These are phyloP conservation scores for Bacterosira constricta DNA, from an alignment of 108 stramenopile genomes.

Conservation along the genomic window DNA sequence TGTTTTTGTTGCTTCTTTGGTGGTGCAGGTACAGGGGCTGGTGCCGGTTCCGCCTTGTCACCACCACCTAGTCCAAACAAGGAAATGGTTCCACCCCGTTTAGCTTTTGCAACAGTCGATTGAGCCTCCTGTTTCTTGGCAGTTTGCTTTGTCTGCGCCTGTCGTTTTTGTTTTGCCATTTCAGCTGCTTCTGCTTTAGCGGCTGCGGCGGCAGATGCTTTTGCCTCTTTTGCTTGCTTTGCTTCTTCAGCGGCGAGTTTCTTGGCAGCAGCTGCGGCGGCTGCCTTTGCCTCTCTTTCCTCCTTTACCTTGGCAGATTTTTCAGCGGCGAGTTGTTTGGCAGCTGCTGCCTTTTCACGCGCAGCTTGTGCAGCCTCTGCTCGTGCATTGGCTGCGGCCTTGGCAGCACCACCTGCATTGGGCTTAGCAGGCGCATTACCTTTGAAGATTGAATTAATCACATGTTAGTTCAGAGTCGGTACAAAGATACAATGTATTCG, in stretches of 20 bases:
- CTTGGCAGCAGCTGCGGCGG: slow-evolving; percentile 12
- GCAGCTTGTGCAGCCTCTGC: neutral
- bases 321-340: slow-evolving; percentile 12
- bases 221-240: slow-evolving; percentile 4
- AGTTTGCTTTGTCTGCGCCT: slow-evolving; percentile 22
- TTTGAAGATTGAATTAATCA: too few relatives aligned
- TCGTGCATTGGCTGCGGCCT: neutral
- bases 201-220: slow-evolving; percentile 5
- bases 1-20: slow-evolving; percentile 18
- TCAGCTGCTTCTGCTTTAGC: slow-evolving; percentile 16
- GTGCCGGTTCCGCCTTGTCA: slow-evolving; percentile 1
- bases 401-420: neutral
- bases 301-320: slow-evolving; percentile 1
- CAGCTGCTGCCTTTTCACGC: slow-evolving; percentile 1
- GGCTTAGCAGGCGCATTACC: too few relatives aligned
- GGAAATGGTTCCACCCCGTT: slow-evolving; percentile 40
- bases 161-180: slow-evolving; percentile 24
- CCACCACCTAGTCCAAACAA: slow-evolving; percentile 45
- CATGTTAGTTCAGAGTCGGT: neutral
- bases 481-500: neutral
- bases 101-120: slow-evolving; percentile 23
- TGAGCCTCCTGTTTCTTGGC: slow-evolving; percentile 30
- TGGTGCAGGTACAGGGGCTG: slow-evolving; percentile 14
- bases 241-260: slow-evolving; percentile 8
- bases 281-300: slow-evolving; percentile 4